These are phyloP conservation scores for Telfairia occidentalis DNA, from an alignment of 331 rosid species.

Conservation along the genomic window DNA sequence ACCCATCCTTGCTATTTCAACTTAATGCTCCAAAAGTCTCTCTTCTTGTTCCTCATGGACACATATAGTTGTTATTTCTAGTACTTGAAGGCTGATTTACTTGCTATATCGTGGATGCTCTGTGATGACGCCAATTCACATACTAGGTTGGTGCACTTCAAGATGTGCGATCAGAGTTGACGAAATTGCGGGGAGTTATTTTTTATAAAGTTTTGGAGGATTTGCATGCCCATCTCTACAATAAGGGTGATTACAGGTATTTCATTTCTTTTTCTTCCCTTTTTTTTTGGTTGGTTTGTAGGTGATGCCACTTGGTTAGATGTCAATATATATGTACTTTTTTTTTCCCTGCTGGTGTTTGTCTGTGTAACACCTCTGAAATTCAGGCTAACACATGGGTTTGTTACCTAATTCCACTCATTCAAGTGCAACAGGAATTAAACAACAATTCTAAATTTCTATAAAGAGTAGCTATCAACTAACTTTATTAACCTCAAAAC, in stretches of 20 bases:
- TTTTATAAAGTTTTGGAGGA: constrained; percentile 88
- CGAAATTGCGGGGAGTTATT: constrained; percentile 85
- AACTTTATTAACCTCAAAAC: too few species aligned
- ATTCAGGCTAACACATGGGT: too few species aligned
- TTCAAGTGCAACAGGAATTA: too few species aligned
- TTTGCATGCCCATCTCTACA: constrained; percentile 86
- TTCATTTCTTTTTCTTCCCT: constrained; percentile 9
- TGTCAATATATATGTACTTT: too few species aligned
- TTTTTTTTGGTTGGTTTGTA: neutral
- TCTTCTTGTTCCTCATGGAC: neutral
- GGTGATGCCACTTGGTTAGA: neutral
- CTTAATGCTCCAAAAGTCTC: neutral
- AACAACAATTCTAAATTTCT: too few species aligned
- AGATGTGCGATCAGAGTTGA: constrained; percentile 93
- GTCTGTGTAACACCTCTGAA: too few species aligned
- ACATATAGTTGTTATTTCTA: neutral
- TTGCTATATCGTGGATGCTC: constrained; percentile 4
- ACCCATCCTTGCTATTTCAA: neutral
- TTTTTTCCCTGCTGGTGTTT: too few species aligned
- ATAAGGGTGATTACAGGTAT: constrained; percentile 95
- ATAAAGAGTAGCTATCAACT: too few species aligned
- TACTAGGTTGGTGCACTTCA: constrained; percentile 96
- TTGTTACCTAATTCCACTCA: too few species aligned
- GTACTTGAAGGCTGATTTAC: neutral
- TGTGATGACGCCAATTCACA: constrained; percentile 16